Percentiles rank a stretch among this genome's conserved stretches.
Evolutionary conservation across 306 rosid species (phyloP).

Genomic region (Arachis hypogaea): DNA sequence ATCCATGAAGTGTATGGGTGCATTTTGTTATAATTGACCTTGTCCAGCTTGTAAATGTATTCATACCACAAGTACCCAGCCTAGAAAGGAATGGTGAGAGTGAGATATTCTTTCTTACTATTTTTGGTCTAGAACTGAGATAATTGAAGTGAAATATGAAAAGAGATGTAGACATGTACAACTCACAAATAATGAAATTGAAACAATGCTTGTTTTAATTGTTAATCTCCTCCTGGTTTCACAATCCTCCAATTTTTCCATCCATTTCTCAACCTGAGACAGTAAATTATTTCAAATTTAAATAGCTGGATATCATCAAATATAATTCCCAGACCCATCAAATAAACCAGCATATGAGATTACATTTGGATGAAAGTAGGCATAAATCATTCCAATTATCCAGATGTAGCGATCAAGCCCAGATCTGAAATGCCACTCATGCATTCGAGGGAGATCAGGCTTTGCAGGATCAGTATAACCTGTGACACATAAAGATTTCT

Average conservation of each 20-base stretch:
- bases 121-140: slow-evolving; percentile 18
- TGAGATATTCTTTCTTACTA: slow-evolving; percentile 20
- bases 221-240: slow-evolving; percentile 79
- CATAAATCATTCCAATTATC: slow-evolving; percentile 98
- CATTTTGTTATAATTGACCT: slow-evolving; percentile 85
- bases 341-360: slow-evolving; percentile 39
- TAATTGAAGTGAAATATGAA: slow-evolving; percentile 34
- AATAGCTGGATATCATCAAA: slow-evolving; percentile 25
- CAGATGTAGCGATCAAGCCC: slow-evolving; percentile 99
- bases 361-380: slow-evolving; percentile 95
- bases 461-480: slow-evolving; percentile 98
- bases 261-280: slow-evolving; percentile 93
- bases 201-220: slow-evolving; percentile 77
- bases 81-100: slow-evolving; percentile 50
- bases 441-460: slow-evolving; percentile 81
- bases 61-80: slow-evolving; percentile 97
- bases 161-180: slow-evolving; percentile 8
- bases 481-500: slow-evolving; percentile 49
- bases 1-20: slow-evolving; percentile 99
- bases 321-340: slow-evolving; percentile 35
- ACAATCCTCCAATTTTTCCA: slow-evolving; percentile 96
- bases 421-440: slow-evolving; percentile 99
- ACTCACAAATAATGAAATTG: slow-evolving; percentile 77
- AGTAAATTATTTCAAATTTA: slow-evolving; percentile 34
- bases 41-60: slow-evolving; percentile 93